phyloP scores from a whole-genome alignment of 2,329 filamentous ascomycete genomes.

The Diaporthe aspalathi region DNA sequence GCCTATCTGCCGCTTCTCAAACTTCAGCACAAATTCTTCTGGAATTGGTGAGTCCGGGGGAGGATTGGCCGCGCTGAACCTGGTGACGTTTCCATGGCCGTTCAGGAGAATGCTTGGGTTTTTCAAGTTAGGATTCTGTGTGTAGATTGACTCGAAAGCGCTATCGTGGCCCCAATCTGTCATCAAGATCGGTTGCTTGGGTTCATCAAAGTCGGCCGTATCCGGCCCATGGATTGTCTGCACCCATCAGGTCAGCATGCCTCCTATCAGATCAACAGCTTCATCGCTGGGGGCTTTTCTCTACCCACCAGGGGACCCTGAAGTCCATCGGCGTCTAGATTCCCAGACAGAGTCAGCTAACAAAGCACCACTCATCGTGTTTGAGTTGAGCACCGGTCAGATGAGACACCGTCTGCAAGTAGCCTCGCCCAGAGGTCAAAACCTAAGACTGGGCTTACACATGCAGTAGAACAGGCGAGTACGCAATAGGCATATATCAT shows the following conservation, averaged over 20 bases:
- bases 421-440: neutral
- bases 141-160: conserved; percentile 28
- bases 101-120: conserved; percentile 33
- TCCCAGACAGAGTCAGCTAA: neutral
- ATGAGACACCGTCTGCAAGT: neutral
- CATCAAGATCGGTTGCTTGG: conserved; percentile 38
- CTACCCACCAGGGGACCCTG: conserved; percentile 67
- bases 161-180: conserved; percentile 40
- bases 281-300: neutral
- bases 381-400: neutral
- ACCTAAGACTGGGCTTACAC: neutral
- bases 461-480: neutral
- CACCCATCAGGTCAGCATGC: neutral
- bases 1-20: conserved; percentile 26
- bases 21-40: conserved; percentile 14
- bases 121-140: conserved; percentile 3
- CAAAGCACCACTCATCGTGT: neutral
- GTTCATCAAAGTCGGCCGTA: conserved; percentile 38
- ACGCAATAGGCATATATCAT: too few relatives aligned
- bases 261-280: neutral
- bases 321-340: conserved; percentile 67
- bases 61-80: neutral
- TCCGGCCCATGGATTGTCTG: conserved; percentile 41
- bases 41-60: conserved; percentile 26
- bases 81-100: conserved; percentile 33